Conservation (phyloP, 1,284 basidiomycete genomes). For the Phylloboletellus chloephorus region DNA sequence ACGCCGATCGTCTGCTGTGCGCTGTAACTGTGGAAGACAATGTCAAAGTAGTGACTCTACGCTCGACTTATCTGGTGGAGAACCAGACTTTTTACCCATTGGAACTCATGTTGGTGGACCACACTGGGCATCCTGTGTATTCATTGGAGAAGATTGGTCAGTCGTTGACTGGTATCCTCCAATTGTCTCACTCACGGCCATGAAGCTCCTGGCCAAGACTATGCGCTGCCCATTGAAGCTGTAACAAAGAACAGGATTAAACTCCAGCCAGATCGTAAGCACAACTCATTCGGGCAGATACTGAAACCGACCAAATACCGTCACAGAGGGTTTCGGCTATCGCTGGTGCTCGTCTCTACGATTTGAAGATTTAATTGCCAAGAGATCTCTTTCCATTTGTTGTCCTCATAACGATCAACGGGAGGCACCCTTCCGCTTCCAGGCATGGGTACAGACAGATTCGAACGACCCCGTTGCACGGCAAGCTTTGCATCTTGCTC, state of each 20-base stretch:
- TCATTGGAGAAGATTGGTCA: constrained; percentile 80
- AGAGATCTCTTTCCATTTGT: constrained; percentile 74
- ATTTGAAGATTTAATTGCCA: constrained; percentile 87
- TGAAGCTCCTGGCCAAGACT: constrained; percentile 80
- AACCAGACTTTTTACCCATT: constrained; percentile 92
- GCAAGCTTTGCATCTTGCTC: constrained; percentile 34
- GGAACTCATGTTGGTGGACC: constrained; percentile 88
- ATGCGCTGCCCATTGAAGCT: constrained; percentile 87
- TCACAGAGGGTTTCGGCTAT: constrained; percentile 87
- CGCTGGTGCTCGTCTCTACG: constrained; percentile 88
- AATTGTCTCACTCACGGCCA: constrained; percentile 5
- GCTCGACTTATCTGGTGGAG: constrained; percentile 91
- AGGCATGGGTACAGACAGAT: constrained; percentile 86
- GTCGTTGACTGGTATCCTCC: constrained; percentile 25
- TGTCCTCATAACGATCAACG: constrained; percentile 79
- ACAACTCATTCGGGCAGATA: constrained; percentile 1
- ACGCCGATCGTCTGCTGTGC: constrained; percentile 81
- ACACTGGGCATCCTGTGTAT: constrained; percentile 75
- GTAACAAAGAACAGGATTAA: constrained; percentile 82
- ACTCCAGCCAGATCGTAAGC: constrained; percentile 88
- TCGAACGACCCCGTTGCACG: constrained; percentile 55
- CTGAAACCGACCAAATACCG: constrained; percentile 8
- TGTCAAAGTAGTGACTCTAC: constrained; percentile 92
- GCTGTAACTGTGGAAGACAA: constrained; percentile 91
- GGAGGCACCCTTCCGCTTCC: constrained; percentile 94